phyloP scores from a whole-genome alignment of 2,329 filamentous ascomycete genomes.

The Talaromyces pinophilus region DNA sequence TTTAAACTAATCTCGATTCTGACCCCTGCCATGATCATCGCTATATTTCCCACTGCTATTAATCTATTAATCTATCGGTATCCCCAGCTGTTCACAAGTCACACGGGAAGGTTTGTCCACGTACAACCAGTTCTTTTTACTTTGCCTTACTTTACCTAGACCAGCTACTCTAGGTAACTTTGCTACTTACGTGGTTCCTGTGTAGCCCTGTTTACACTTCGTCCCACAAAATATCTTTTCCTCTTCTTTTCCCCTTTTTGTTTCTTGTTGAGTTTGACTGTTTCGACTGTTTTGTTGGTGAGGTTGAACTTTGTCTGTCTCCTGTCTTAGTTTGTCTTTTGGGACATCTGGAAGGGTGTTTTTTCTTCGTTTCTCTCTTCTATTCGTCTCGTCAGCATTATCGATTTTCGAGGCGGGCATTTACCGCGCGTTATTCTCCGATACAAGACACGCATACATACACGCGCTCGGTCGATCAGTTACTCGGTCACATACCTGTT shows the following conservation, averaged over 20 bases:
- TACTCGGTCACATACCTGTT: background rate
- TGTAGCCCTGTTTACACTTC: constrained; percentile 3
- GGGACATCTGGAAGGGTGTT: background rate
- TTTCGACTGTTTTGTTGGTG: background rate
- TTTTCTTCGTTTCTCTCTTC: background rate
- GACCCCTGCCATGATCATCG: background rate
- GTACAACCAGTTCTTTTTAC: background rate
- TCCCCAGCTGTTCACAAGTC: constrained; percentile 11
- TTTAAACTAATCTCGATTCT: background rate
- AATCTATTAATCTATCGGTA: background rate
- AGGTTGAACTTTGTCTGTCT: background rate
- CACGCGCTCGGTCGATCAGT: background rate
- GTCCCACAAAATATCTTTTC: background rate
- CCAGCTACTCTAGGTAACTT: background rate
- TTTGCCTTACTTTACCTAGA: background rate
- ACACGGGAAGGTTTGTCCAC: background rate
- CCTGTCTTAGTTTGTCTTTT: background rate
- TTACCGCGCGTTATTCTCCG: background rate
- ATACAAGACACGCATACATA: background rate
- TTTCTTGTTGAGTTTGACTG: background rate
- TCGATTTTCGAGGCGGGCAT: background rate
- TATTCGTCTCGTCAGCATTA: background rate
- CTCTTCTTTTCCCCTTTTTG: constrained; percentile 4
- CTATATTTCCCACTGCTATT: constrained; percentile 1
- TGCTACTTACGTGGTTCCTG: constrained; percentile 1